phyloP scores from a whole-genome alignment of 495 filamentous ascomycete species.

The Pyrenula aspistea region DNA sequence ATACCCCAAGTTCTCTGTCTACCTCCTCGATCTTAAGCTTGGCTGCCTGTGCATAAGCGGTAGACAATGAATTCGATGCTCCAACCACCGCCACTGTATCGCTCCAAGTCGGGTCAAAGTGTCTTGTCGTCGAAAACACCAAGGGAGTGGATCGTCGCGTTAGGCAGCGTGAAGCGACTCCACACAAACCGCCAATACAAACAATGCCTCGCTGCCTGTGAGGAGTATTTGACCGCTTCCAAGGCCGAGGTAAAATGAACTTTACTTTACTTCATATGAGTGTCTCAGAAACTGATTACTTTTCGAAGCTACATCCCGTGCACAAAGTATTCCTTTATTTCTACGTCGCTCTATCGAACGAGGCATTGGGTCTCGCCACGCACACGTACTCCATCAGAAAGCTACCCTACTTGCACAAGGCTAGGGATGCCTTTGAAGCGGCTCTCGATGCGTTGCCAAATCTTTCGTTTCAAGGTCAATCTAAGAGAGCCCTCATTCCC shows the following conservation, averaged over 20 bases:
- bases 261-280: background rate
- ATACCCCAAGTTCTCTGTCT: no score
- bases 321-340: conserved; percentile 29
- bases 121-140: conserved; percentile 5
- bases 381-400: conserved; percentile 31
- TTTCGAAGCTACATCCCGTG: conserved; percentile 22
- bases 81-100: background rate
- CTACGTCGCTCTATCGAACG: conserved; percentile 32
- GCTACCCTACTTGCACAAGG: conserved; percentile 19
- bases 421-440: conserved; percentile 18
- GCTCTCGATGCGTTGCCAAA: conserved; percentile 14
- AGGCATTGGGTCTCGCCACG: conserved; percentile 25
- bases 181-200: conserved; percentile 32
- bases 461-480: background rate
- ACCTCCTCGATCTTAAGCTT: no score
- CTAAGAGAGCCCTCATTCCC: background rate
- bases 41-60: no score
- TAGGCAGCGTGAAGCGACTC: conserved; percentile 22
- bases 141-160: conserved; percentile 20
- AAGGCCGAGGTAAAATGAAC: background rate
- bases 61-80: background rate
- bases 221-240: background rate
- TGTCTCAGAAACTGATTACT: background rate
- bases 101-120: background rate
- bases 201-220: conserved; percentile 20